Evolutionary conservation across 73 alveolate species (phyloP), one percentile per base, ranked within the genome.

Genomic region (Effrenium voratum): DNA sequence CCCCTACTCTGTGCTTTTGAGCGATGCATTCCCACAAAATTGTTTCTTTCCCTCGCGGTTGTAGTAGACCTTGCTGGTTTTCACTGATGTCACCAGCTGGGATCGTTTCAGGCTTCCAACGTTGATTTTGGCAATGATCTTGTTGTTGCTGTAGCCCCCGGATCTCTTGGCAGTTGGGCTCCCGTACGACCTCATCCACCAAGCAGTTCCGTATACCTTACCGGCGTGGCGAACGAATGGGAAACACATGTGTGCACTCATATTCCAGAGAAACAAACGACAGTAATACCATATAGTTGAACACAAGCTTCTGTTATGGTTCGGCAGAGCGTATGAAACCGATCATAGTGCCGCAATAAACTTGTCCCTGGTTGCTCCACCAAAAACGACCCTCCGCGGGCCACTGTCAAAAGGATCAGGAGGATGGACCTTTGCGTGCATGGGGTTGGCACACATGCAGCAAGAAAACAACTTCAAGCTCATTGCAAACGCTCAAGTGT

Each of bases 131-230:
- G 36, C 59, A 22, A 75, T 41, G 12, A 40, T 50, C 4, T 34
- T n/a, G 36, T 57, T 75, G 85, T 75, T 75, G 55, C 59, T 40
- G 57, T 40, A 75, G 2, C 59, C 85, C 57, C 41, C 41, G 19
- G 85, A 75, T 36, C 85, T 30, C 22, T 75, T 75, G 12, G 85
- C 59, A 38, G 85, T 75, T 22, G 16, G 8, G 5, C 59, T 13
- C 1, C 85, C 85, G 34, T 36, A 75, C 13, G 38, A 57, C 38
- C 57, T 5, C 85, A 75, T 75, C 85, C 85, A 75, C 85, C 85
- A 75, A 3, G 45, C 85, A 41, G 41, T 41, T 34, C 45, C 13
- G 36, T 8, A 75, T 34, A 75, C 85, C 85, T 75, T 5, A 57
- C 45, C 50, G 12, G 85, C 13, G 26, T 47, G 75, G 40, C 30